Evolutionary conservation across 192 early-diverging fungal genomes (phyloP).

Genomic region (Glomus cerebriforme): DNA sequence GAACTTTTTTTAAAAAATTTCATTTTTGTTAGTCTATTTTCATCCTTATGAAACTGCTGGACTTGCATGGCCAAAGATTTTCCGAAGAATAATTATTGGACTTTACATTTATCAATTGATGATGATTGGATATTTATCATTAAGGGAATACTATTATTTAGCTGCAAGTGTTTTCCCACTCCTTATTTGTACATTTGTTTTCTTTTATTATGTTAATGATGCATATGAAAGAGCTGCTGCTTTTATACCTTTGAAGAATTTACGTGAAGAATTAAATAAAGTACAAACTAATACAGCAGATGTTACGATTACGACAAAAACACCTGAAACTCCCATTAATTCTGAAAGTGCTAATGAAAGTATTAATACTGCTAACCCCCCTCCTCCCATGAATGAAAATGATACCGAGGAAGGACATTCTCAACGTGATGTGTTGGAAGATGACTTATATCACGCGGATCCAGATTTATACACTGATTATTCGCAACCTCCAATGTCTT

Average conservation of each 20-base stretch:
- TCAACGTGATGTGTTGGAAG: constrained; percentile 45
- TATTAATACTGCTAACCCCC: no score
- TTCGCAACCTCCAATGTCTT: constrained; percentile 68
- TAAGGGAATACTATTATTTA: constrained; percentile 50
- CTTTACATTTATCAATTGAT: constrained; percentile 68
- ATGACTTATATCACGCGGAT: constrained; percentile 63
- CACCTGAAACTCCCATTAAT: no score
- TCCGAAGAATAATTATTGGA: constrained; percentile 65
- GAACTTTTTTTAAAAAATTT: background rate
- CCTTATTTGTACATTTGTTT: constrained; percentile 49
- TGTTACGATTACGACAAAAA: no score
- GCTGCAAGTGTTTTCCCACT: constrained; percentile 48
- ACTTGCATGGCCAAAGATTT: constrained; percentile 71
- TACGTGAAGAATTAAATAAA: no score
- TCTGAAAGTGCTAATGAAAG: no score
- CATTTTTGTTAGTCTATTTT: constrained; percentile 58
- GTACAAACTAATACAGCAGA: no score
- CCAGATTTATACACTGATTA: constrained; percentile 73
- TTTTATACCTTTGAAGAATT: constrained; percentile 40
- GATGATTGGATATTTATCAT: constrained; percentile 62
- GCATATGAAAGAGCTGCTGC: constrained; percentile 46
- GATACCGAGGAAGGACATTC: no score
- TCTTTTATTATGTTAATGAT: constrained; percentile 46
- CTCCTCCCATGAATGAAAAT: no score
- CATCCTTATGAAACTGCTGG: constrained; percentile 73